A percentile compares a stretch with the other conserved stretches of the same genome.
phyloP scores from a whole-genome alignment of 2,329 filamentous ascomycete species.

The Aphanoascus verrucosus region DNA sequence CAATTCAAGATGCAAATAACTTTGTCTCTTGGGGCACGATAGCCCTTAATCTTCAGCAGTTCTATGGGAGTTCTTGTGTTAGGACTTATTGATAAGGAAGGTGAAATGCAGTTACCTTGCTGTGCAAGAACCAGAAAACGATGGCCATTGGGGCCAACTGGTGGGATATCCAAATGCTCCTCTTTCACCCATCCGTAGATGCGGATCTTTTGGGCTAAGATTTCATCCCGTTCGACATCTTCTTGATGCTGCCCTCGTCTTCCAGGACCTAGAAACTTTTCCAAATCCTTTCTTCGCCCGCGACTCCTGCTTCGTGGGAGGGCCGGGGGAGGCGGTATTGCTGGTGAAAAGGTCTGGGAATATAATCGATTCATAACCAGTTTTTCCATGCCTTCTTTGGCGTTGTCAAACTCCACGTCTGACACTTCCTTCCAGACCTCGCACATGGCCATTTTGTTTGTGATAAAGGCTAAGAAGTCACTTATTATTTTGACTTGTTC shows the following conservation, averaged over 20 bases:
- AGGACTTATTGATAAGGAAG: neutral
- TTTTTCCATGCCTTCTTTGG: conserved; percentile 97
- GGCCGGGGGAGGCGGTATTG: conserved; percentile 70
- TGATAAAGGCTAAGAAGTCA: conserved; percentile 92
- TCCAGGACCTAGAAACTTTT: conserved; percentile 65
- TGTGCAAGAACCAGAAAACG: conserved; percentile 83
- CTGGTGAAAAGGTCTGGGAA: conserved; percentile 88
- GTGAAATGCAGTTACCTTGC: conserved; percentile 49
- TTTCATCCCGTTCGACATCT: conserved; percentile 89
- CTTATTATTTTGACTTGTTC: conserved; percentile 98
- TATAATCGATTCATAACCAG: conserved; percentile 98
- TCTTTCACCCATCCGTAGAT: conserved; percentile 95
- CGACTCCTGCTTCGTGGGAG: conserved; percentile 49
- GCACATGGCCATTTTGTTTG: conserved; percentile 94
- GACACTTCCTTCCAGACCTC: conserved; percentile 95
- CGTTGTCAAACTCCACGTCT: conserved; percentile 96
- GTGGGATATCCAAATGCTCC: conserved; percentile 83
- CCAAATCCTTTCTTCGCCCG: conserved; percentile 56
- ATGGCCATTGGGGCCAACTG: conserved; percentile 72
- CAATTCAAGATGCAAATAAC: conserved; percentile 97
- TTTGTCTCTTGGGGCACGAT: conserved; percentile 93
- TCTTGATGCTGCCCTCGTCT: conserved; percentile 92
- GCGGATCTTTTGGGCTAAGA: conserved; percentile 90
- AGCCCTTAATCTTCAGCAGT: conserved; percentile 89
- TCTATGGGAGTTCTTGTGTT: conserved; percentile 45